Base-by-base conservation (phyloP, 2,329 filamentous ascomycete species). In the Colletotrichum tabaci region DNA sequence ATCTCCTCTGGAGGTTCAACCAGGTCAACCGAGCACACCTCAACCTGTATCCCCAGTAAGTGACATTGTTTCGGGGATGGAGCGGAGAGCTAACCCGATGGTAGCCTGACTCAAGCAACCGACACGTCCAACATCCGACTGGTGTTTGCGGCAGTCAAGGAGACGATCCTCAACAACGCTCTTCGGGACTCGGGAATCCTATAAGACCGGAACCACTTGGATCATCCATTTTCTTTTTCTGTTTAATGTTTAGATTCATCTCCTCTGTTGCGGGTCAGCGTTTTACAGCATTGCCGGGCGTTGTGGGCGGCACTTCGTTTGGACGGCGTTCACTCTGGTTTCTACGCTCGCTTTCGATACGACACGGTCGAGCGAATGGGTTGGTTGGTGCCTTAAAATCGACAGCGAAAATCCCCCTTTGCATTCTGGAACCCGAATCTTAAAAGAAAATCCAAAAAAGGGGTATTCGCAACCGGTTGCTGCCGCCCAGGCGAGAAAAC, bases 51-150 rank as follows among this genome's bases (percentile, higher is more conserved):
- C 96, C 96, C 80, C 96, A 99, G 96, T 98, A 89, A 84, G 94
- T 89, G 71, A 42, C 73, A 70, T 30, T 30, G 47, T 70, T 52
- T 50, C 47, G 46, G 18, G 15, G 35, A 0, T 8, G 35, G 57
- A 47, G 42, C 52, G 30, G 46, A 23, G 68, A n/a, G 53, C 66
- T 71, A 73, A 72, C 38, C 13, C 15, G 52, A 60, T 26, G 21
- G 21, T 77, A 98, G 96, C 83, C 89, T 99, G 74, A 99, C 96
- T 44, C 96, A 99, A 92, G 96, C 96, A 56, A 99, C 96, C 74
- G 96, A 99, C 82, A 99, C 96, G 4, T 98, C 95, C 63, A 99
- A 99, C 80, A 98, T 99, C 78, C 94, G 96, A 75, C 89, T 99
- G 47, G 96, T 99, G 58, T 99, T 99, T 83, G 96, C 96, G 44